These are phyloP conservation scores for Macrolepiota fuliginosa DNA, from an alignment of 768 basidiomycete genomes.

Conservation along the genomic window DNA sequence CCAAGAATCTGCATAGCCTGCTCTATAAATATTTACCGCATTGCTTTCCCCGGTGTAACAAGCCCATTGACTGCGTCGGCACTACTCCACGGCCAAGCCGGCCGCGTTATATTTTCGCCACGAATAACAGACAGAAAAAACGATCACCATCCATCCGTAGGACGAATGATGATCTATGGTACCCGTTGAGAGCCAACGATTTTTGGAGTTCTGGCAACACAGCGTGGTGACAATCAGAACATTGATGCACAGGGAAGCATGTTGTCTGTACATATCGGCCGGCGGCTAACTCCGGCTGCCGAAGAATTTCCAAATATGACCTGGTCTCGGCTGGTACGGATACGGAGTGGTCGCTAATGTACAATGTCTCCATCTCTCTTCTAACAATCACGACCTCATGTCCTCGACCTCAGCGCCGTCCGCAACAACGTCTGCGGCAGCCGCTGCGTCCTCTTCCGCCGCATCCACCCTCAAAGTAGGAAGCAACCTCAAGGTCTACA, in stretches of 20 bases:
- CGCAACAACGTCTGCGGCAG: slow-evolving; percentile 28
- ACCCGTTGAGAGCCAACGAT: too few relatives aligned
- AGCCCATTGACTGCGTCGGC: too few relatives aligned
- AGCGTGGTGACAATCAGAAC: not conserved
- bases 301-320: not conserved
- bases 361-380: not conserved
- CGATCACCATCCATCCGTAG: too few relatives aligned
- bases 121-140: too few relatives aligned
- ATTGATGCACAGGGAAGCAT: not conserved
- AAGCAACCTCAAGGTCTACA: slow-evolving; percentile 51
- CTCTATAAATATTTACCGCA: too few relatives aligned
- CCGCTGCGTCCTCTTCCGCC: slow-evolving; percentile 40
- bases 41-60: too few relatives aligned
- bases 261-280: not conserved
- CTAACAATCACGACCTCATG: slow-evolving; percentile 1
- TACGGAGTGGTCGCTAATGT: not conserved
- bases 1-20: too few relatives aligned
- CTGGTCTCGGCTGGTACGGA: not conserved
- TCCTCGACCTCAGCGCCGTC: slow-evolving; percentile 29
- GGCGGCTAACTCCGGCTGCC: not conserved
- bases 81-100: too few relatives aligned
- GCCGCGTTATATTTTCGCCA: too few relatives aligned
- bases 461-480: slow-evolving; percentile 33
- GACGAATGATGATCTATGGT: too few relatives aligned
- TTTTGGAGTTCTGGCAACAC: too few relatives aligned